Evolutionary conservation across 2,329 filamentous ascomycete species (phyloP), one percentile per base, ranked within the genome.

Genomic region (Ceratocystis diversiconidia): DNA sequence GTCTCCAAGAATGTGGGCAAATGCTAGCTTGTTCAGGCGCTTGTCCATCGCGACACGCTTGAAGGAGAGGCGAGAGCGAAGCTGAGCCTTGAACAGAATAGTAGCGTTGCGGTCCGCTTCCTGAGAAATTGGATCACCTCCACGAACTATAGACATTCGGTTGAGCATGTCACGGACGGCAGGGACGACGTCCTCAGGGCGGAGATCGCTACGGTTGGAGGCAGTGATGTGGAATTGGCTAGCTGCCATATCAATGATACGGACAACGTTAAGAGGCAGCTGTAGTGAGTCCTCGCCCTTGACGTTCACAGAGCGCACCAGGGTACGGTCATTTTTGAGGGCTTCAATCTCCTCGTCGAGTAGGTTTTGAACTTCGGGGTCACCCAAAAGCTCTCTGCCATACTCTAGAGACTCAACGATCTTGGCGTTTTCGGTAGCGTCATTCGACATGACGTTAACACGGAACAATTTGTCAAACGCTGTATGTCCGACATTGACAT

Each of bases 91-190:
- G 82, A 96, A 91, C 10, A 99, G 80, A 66, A 95, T 82, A 0
- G 92, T 96, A 2, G 95, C 89, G 71, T 89, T 96, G 61, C 84
- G 77, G 71, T 99, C 90, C 6, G 92, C 94, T 75, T 99, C 92
- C 57, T 78, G 74, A 0, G 94, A 96, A 66, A 99, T 85, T 0
- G 79, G 75, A 73, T 99, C 95, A 1, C 84, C 79, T 68, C 94
- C 94, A 69, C 91, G 90, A 69, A 99, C 91, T 70, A 96, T 87
- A 59, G 90, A 80, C 73, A 99, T 84, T 25, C 86, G 84, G 67
- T 88, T 83, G 61, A 97, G 79, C 70, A 96, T 77, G 50, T 84
- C 82, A 70, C 85, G 83, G 32, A 99, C 87, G 66, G 85, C 84
- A 50, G 88, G 87, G 71, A 99, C 88, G 55, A 94, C 91, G 70